phyloP scores from a whole-genome alignment of 2,329 filamentous ascomycete species.

The Sclerotinia glacialis region DNA sequence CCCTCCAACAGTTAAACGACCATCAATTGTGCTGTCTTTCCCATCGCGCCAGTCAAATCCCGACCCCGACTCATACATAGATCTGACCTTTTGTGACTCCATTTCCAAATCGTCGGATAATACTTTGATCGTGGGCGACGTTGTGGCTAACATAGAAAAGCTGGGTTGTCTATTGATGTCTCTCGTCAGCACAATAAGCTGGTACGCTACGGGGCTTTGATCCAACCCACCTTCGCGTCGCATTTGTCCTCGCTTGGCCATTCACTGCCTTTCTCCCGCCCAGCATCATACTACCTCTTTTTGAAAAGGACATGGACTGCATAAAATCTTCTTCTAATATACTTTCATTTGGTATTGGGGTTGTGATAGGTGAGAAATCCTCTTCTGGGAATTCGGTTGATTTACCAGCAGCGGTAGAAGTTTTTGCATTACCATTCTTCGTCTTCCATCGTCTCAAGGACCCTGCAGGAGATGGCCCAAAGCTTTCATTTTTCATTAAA shows the following conservation, averaged over 20 bases:
- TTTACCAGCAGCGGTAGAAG: constrained; percentile 26
- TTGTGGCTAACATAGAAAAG: constrained; percentile 33
- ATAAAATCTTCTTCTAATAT: constrained; percentile 59
- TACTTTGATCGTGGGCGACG: constrained; percentile 30
- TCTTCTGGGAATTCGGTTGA: constrained; percentile 27
- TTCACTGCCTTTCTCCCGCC: constrained; percentile 45
- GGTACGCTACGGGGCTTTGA: constrained; percentile 5
- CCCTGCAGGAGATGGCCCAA: constrained; percentile 17
- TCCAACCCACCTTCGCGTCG: constrained; percentile 31
- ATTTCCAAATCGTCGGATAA: constrained; percentile 37
- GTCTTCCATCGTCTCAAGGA: constrained; percentile 28
- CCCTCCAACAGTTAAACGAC: constrained; percentile 17
- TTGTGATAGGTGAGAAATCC: constrained; percentile 52
- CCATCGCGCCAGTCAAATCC: constrained; percentile 34
- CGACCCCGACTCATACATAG: constrained; percentile 39
- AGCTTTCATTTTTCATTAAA: constrained; percentile 27
- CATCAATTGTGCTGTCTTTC: constrained; percentile 21
- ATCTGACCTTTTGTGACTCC: constrained; percentile 40
- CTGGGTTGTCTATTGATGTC: constrained; percentile 33
- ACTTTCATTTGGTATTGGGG: constrained; percentile 54
- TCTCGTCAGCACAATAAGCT: constrained; percentile 25
- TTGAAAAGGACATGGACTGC: constrained; percentile 57
- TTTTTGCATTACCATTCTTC: constrained; percentile 24
- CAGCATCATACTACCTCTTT: constrained; percentile 62
- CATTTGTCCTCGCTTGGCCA: constrained; percentile 30